Base-by-base conservation (phyloP, 2,329 filamentous ascomycete genomes). In the Talaromyces funiculosus region DNA sequence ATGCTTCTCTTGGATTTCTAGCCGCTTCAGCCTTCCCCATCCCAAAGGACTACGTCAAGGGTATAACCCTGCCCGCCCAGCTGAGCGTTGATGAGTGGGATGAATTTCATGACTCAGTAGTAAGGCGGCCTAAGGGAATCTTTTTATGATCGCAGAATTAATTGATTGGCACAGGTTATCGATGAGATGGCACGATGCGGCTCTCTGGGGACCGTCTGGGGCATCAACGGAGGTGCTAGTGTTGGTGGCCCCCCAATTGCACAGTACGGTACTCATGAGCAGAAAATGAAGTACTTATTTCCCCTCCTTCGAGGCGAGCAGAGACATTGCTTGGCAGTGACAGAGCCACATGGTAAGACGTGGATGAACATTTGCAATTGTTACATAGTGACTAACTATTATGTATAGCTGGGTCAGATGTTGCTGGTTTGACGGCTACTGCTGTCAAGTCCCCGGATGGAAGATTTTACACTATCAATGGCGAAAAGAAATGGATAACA, bases 401-500 rank as follows among this genome's bases (percentile, higher is more conserved):
- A 8, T 16, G 9, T 26, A 16, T 42, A 55, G 53, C 35, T 18
- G 53, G 53, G n/a, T 55, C 53, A 6, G 53, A 55, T 40, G 53
- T 55, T 29, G 33, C 53, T n/a, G 53, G 53, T 12, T 9, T 54
- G 4, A 55, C 20, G 5, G 38, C 53, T 4, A 55, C 35, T 10
- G 53, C 35, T 24, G 64, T 72, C 24, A 71, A 72, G 45, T 74
- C 80, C 53, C 80, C 78, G 1, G 72, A 74, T 24, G 69, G 73
- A 22, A 37, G 14, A 16, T 16, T 16, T 16, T 87, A 86, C 67
- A 68, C 85, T 26, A 82, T 87, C 31, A 85, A 85, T 57, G 85
- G 84, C 0, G 81, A 79, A 53, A 86, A 87, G 75, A 85, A 86
- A 69, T 86, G 83, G 83, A 86, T 87, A 64, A 86, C 85, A 0